These are phyloP conservation scores for Lipomyces sp. DNA, from an alignment of 805 yeast species.

Conservation along the genomic window DNA sequence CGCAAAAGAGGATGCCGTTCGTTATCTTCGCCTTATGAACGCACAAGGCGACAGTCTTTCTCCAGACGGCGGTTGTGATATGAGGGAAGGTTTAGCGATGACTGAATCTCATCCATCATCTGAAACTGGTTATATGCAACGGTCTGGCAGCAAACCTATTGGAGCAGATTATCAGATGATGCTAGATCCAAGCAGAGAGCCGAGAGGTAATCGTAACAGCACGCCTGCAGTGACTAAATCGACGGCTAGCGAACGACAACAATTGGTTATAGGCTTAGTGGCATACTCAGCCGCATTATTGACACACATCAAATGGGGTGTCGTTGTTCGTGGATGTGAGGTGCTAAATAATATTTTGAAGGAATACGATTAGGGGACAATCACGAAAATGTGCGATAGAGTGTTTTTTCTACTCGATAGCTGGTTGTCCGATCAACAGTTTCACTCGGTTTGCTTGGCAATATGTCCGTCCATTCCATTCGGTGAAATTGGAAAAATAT, in stretches of 20 bases:
- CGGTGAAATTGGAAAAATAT: no score
- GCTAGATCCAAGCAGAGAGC: not conserved
- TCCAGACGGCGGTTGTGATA: not conserved
- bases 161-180: not conserved
- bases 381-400: not conserved
- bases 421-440: no score
- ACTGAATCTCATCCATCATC: not conserved
- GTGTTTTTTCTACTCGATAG: not conserved
- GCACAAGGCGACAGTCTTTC: conserved; percentile 12
- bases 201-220: not conserved
- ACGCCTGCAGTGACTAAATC: not conserved
- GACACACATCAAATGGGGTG: conserved; percentile 37
- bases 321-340: conserved; percentile 36
- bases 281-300: conserved; percentile 35
- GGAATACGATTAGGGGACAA: conserved; percentile 22
- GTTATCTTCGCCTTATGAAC: conserved; percentile 33
- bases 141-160: not conserved
- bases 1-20: conserved; percentile 37
- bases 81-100: not conserved
- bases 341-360: conserved; percentile 32
- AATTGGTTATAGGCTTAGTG: conserved; percentile 35
- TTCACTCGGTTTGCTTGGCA: no score
- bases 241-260: conserved; percentile 26
- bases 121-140: not conserved
- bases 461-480: no score